Conservation (phyloP, 2,329 filamentous ascomycete genomes). For the Aspergillus fructus region DNA sequence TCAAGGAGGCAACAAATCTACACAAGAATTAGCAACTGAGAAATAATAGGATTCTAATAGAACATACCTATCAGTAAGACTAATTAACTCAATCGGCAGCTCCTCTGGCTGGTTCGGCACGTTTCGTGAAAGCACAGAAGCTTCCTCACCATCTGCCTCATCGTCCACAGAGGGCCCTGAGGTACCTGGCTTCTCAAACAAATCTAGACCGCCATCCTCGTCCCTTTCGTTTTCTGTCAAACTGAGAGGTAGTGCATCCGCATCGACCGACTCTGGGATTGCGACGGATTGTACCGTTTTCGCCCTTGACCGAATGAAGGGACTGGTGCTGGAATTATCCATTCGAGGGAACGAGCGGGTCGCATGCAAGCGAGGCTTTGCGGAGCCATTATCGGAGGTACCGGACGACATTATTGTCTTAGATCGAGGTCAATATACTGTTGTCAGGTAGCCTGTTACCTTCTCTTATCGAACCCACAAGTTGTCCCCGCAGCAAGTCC, state of each 20-base stretch:
- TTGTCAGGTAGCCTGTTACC: not conserved
- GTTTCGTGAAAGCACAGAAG: constrained; percentile 34
- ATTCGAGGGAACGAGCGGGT: constrained; percentile 35
- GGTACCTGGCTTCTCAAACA: constrained; percentile 46
- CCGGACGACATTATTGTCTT: constrained; percentile 28
- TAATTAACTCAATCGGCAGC: constrained; percentile 89
- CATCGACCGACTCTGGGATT: constrained; percentile 24
- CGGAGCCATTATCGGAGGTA: constrained; percentile 23
- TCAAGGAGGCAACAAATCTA: constrained; percentile 88
- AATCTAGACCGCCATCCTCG: constrained; percentile 32
- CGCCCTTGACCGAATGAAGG: constrained; percentile 25
- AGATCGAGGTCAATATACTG: not conserved
- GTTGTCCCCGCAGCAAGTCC: constrained; percentile 8
- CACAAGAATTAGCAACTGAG: constrained; percentile 7
- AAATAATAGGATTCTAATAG: not conserved
- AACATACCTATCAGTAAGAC: constrained; percentile 76
- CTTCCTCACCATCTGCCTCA: constrained; percentile 31
- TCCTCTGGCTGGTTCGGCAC: constrained; percentile 74
- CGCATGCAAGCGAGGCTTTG: constrained; percentile 26
- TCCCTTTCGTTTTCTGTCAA: constrained; percentile 23
- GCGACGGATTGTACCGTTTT: constrained; percentile 26
- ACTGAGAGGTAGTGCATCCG: constrained; percentile 24
- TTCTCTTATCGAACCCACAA: not conserved
- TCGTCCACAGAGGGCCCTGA: constrained; percentile 31
- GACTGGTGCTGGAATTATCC: constrained; percentile 25